These are phyloP conservation scores for Steccherinum ochraceum DNA, from an alignment of 768 basidiomycete species.

Conservation along the genomic window DNA sequence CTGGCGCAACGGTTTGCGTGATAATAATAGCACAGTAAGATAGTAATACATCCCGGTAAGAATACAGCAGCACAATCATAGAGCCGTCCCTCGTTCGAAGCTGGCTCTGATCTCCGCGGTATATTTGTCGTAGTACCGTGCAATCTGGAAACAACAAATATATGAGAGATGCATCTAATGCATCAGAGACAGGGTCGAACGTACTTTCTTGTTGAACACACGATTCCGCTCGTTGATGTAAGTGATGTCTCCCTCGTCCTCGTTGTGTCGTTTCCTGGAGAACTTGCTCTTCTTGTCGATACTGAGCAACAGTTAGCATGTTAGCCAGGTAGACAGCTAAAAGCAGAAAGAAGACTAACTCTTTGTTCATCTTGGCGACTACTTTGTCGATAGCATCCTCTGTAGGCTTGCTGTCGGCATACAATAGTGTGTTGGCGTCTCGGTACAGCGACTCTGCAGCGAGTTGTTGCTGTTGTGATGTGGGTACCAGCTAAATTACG, in stretches of 20 bases:
- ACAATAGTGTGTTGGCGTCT: slow-evolving; percentile 87
- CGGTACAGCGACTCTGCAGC: slow-evolving; percentile 83
- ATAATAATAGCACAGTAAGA: too few relatives aligned
- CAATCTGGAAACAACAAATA: slow-evolving; percentile 48
- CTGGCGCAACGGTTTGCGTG: too few relatives aligned
- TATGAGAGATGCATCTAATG: too few relatives aligned
- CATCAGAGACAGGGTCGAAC: too few relatives aligned
- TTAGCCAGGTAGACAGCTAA: slow-evolving; percentile 4
- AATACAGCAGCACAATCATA: slow-evolving; percentile 39
- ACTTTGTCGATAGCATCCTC: slow-evolving; percentile 96
- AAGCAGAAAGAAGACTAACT: slow-evolving; percentile 50
- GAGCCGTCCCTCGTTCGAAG: slow-evolving; percentile 94
- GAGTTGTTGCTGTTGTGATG: slow-evolving; percentile 56
- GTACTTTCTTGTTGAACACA: slow-evolving; percentile 95
- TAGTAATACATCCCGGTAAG: too few relatives aligned
- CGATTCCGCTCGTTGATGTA: slow-evolving; percentile 99
- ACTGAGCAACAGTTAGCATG: slow-evolving; percentile 31
- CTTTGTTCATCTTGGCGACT: slow-evolving; percentile 85
- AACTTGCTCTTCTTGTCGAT: slow-evolving; percentile 88
- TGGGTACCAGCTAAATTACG: slow-evolving; percentile 38
- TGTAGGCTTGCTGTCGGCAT: slow-evolving; percentile 91
- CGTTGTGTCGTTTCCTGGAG: slow-evolving; percentile 84
- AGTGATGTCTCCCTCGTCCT: slow-evolving; percentile 93
- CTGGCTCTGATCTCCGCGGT: slow-evolving; percentile 94
- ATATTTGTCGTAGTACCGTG: slow-evolving; percentile 94